A percentile compares a stretch with the other conserved stretches of the same genome.
Evolutionary conservation across 2,329 filamentous ascomycete genomes (phyloP).

Genomic region (Endothia cerciana): DNA sequence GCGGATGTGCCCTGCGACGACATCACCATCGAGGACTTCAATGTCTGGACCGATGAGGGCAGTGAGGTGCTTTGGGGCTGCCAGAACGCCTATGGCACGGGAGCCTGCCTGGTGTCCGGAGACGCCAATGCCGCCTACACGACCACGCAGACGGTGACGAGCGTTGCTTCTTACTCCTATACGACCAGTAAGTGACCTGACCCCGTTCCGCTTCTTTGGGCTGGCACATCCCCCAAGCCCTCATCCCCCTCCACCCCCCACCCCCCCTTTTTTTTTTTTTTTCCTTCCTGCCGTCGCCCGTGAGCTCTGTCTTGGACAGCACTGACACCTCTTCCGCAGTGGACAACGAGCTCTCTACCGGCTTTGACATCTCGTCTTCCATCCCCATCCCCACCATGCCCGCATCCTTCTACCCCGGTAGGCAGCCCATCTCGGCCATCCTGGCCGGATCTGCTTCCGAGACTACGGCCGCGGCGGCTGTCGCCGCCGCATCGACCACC

Average conservation of each 20-base stretch:
- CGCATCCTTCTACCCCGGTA: slow-evolving; percentile 27
- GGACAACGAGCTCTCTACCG: slow-evolving; percentile 26
- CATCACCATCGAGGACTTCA: slow-evolving; percentile 53
- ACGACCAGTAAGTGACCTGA: slow-evolving; percentile 27
- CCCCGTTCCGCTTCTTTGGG: background rate
- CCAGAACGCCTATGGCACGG: slow-evolving; percentile 32
- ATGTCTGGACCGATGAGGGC: slow-evolving; percentile 56
- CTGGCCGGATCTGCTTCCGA: slow-evolving; percentile 13
- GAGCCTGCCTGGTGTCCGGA: slow-evolving; percentile 30
- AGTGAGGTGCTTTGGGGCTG: slow-evolving; percentile 35
- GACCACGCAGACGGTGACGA: slow-evolving; percentile 30
- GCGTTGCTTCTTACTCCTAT: slow-evolving; percentile 28
- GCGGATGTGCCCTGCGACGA: slow-evolving; percentile 55
- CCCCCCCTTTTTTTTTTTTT: background rate
- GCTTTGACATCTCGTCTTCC: slow-evolving; percentile 19
- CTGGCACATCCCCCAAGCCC: no score
- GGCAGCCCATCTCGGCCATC: slow-evolving; percentile 24
- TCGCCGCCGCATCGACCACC: slow-evolving; percentile 1
- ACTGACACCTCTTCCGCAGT: slow-evolving; percentile 6
- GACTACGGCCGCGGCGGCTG: slow-evolving; percentile 14
- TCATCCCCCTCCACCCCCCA: no score
- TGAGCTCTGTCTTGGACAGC: background rate
- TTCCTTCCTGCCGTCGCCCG: background rate
- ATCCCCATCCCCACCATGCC: slow-evolving; percentile 29
- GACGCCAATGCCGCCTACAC: slow-evolving; percentile 28